phyloP scores from a whole-genome alignment of 306 rosid genomes.

The Prunus mira region DNA sequence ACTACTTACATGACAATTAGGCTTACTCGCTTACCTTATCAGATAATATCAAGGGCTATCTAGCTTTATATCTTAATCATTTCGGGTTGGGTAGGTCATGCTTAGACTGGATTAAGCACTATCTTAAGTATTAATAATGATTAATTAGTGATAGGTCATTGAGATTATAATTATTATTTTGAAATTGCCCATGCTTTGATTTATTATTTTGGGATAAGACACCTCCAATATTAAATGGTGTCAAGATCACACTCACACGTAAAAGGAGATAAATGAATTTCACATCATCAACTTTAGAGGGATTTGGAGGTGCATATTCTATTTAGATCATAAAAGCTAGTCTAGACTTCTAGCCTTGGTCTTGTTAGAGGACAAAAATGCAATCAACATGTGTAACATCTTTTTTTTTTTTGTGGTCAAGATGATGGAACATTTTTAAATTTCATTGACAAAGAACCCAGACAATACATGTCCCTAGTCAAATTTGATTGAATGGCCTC shows the following conservation, averaged over 20 bases:
- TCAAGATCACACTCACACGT: neutral
- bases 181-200: slow-evolving; percentile 13
- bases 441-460: neutral
- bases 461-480: neutral
- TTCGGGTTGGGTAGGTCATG: neutral
- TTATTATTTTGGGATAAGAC: slow-evolving; percentile 1
- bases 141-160: slow-evolving; percentile 11
- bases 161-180: slow-evolving; percentile 26
- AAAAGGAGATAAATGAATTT: neutral
- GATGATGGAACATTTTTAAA: neutral
- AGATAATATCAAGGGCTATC: neutral
- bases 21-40: neutral
- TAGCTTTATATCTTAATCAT: neutral
- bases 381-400: neutral
- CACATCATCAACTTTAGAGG: slow-evolving; percentile 19
- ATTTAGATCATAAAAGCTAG: neutral
- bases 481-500: slow-evolving; percentile 4
- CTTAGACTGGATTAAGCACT: neutral
- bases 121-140: too few species aligned
- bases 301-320: neutral
- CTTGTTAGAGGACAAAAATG: slow-evolving; percentile 3
- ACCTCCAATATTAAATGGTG: neutral
- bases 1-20: neutral
- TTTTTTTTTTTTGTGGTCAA: neutral
- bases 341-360: neutral